A percentile compares a stretch with the other conserved stretches of the same genome.
Conservation (phyloP, 2,329 filamentous ascomycete species). For the Neoarthrinium moseri region DNA sequence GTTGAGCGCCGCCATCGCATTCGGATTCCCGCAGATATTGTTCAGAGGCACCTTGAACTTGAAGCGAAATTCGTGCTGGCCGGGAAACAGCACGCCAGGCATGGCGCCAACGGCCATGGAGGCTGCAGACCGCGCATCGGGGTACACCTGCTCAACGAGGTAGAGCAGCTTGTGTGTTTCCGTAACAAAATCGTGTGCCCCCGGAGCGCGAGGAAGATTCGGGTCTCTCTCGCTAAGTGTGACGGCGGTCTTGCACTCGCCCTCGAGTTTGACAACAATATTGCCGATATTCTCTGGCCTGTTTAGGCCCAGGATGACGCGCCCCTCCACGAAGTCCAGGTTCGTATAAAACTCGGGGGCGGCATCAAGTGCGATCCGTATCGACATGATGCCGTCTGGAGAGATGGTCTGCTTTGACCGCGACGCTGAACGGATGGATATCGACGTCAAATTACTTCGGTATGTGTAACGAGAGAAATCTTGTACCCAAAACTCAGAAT, state of each 20-base stretch:
- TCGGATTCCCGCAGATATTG: conserved; percentile 63
- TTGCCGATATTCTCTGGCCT: conserved; percentile 70
- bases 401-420: no score
- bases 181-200: conserved; percentile 41
- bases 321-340: conserved; percentile 69
- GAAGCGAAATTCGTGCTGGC: conserved; percentile 76
- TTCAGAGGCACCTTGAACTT: conserved; percentile 77
- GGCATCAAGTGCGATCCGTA: conserved; percentile 65
- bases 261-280: conserved; percentile 80
- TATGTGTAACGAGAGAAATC: no score
- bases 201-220: conserved; percentile 25
- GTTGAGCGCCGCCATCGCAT: conserved; percentile 52
- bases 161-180: conserved; percentile 76
- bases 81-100: conserved; percentile 62
- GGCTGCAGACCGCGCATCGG: conserved; percentile 46
- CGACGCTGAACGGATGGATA: no score
- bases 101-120: conserved; percentile 34
- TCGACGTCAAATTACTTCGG: no score
- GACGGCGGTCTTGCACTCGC: conserved; percentile 70
- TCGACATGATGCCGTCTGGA: conserved; percentile 63
- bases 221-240: conserved; percentile 44
- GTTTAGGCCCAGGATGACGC: conserved; percentile 54
- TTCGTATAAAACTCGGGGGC: conserved; percentile 75
- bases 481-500: no score
- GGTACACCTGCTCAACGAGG: conserved; percentile 71